Percentiles rank a stretch among this genome's conserved stretches.
Evolutionary conservation across 2,329 filamentous ascomycete species (phyloP).

Genomic region (Ophiostoma sp.): DNA sequence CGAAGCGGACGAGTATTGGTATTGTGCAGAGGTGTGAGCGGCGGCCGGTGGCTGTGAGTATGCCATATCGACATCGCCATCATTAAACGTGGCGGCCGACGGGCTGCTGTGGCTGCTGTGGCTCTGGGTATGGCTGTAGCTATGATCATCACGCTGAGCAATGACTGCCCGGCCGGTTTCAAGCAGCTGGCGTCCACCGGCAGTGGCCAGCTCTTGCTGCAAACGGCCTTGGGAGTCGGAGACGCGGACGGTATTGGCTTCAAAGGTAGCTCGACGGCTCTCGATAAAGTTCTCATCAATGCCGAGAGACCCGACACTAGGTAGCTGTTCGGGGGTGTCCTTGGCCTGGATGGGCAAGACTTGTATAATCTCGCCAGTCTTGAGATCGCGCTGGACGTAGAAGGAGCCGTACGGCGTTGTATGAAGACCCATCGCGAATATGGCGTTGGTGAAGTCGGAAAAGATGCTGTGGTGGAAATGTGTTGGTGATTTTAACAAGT

Average conservation of each 20-base stretch:
- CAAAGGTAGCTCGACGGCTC: conserved; percentile 24
- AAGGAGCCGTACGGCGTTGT: conserved; percentile 26
- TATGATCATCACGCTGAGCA: conserved; percentile 19
- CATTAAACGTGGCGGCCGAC: conserved; percentile 11
- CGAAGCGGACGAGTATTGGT: background rate
- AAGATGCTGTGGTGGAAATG: background rate
- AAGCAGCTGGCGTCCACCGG: conserved; percentile 26
- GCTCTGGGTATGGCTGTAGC: background rate
- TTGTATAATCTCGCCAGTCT: conserved; percentile 27
- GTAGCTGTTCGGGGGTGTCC: conserved; percentile 24
- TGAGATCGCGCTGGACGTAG: conserved; percentile 27
- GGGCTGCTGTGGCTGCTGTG: conserved; percentile 7
- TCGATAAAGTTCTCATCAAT: conserved; percentile 28
- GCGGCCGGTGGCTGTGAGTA: background rate
- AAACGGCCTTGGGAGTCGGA: conserved; percentile 24
- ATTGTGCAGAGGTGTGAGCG: background rate
- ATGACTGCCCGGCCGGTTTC: conserved; percentile 26
- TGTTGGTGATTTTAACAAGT: background rate
- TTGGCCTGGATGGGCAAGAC: conserved; percentile 26
- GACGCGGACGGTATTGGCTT: conserved; percentile 22
- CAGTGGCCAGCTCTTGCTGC: conserved; percentile 24
- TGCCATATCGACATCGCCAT: conserved; percentile 20
- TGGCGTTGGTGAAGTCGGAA: background rate
- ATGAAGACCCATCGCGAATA: conserved; percentile 25
- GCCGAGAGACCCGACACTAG: conserved; percentile 26